Conservation (phyloP, 257 asterid genomes). For the Ilex asprella region DNA sequence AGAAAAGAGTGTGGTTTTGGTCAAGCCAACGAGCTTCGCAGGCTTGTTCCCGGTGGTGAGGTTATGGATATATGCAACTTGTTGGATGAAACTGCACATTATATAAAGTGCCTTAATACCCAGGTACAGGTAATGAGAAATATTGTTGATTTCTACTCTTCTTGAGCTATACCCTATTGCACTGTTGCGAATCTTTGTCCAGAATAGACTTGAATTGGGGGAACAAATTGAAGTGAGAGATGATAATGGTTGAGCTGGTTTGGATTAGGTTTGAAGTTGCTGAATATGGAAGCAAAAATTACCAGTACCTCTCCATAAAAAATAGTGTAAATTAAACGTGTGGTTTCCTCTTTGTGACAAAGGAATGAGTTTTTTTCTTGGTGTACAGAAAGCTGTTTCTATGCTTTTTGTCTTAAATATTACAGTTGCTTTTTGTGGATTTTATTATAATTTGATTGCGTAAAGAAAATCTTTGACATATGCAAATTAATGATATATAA, state of each 20-base stretch:
- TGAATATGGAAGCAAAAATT: no score
- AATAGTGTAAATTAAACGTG: no score
- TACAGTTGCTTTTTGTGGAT: not conserved
- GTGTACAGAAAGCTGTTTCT: constrained; percentile 9
- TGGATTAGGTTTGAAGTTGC: no score
- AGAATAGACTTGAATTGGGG: no score
- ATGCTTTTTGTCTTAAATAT: not conserved
- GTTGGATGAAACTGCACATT: constrained; percentile 67
- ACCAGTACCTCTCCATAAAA: no score
- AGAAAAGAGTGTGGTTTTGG: constrained; percentile 16
- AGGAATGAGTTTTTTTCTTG: not conserved
- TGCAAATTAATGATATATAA: no score
- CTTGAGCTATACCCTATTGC: constrained; percentile 4
- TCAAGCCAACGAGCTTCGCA: constrained; percentile 29
- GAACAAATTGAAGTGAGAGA: no score
- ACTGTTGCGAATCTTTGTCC: not conserved
- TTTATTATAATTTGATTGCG: not conserved
- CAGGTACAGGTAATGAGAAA: constrained; percentile 75
- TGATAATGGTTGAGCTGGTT: no score
- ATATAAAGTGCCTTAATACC: constrained; percentile 54
- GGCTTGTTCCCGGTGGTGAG: constrained; percentile 63
- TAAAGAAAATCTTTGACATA: not conserved
- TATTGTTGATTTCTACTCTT: constrained; percentile 36
- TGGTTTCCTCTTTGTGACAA: not conserved
- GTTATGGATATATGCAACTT: constrained; percentile 42